These are phyloP conservation scores for Alternaria alternata DNA, from an alignment of 2,329 filamentous ascomycete species.

Conservation along the genomic window DNA sequence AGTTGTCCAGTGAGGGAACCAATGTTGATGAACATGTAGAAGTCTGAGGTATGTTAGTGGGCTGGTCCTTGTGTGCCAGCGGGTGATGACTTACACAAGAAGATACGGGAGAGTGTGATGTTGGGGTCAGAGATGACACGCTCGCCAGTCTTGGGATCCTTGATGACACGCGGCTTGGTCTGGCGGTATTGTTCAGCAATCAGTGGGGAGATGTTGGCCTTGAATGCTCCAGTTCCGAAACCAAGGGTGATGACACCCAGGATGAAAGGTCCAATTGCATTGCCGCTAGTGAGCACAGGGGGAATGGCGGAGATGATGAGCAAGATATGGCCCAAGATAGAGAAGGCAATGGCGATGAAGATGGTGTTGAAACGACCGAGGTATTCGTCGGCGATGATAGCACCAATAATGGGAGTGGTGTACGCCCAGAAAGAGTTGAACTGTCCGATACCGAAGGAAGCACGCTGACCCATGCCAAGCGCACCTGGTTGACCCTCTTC, in stretches of 20 bases:
- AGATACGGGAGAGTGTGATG: conserved; percentile 72
- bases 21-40: conserved; percentile 58
- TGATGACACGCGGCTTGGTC: conserved; percentile 65
- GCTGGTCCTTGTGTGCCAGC: not conserved
- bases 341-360: conserved; percentile 56
- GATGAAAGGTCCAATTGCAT: conserved; percentile 60
- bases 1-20: conserved; percentile 73
- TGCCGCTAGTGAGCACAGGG: conserved; percentile 53
- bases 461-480: conserved; percentile 48
- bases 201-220: conserved; percentile 64
- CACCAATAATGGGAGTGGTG: conserved; percentile 58
- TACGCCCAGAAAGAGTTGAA: conserved; percentile 55
- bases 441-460: conserved; percentile 47
- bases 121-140: conserved; percentile 75
- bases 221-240: conserved; percentile 58
- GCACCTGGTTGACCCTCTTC: conserved; percentile 46
- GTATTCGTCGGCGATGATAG: conserved; percentile 66
- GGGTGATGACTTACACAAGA: conserved; percentile 27
- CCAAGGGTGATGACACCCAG: conserved; percentile 59
- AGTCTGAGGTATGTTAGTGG: not conserved
- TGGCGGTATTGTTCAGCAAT: conserved; percentile 75
- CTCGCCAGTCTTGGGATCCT: conserved; percentile 63
- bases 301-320: conserved; percentile 64
- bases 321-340: conserved; percentile 63
- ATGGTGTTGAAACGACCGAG: conserved; percentile 71